phyloP scores from a whole-genome alignment of 805 yeast genomes.

The Hanseniaspora lachancei region DNA sequence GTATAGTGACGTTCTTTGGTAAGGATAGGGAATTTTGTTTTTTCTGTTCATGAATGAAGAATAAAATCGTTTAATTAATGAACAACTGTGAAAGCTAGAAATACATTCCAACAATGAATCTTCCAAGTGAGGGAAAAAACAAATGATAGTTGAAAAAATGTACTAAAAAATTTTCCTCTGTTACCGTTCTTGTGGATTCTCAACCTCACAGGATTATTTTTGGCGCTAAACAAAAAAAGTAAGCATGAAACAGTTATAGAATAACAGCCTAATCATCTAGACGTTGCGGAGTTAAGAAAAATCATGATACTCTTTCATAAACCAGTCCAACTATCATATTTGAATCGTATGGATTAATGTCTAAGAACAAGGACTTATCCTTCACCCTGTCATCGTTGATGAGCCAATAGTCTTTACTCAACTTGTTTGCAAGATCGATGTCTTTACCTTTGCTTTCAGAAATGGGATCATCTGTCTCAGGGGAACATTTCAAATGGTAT shows the following conservation, averaged over 20 bases:
- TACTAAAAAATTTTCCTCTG: too few relatives aligned
- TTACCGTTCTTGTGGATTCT: too few relatives aligned
- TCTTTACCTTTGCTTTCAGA: not conserved
- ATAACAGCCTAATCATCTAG: too few relatives aligned
- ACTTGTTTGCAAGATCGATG: not conserved
- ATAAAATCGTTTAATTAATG: too few relatives aligned
- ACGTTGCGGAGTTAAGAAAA: not conserved
- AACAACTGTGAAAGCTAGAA: too few relatives aligned
- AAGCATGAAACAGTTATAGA: too few relatives aligned
- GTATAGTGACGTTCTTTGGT: not conserved
- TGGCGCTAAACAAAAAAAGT: too few relatives aligned
- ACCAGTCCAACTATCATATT: slow-evolving; percentile 7
- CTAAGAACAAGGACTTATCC: not conserved
- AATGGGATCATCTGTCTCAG: not conserved
- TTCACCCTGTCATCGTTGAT: slow-evolving; percentile 3
- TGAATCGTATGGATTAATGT: not conserved
- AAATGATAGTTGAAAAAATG: too few relatives aligned
- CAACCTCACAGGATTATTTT: too few relatives aligned
- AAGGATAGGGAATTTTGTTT: not conserved
- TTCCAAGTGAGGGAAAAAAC: too few relatives aligned
- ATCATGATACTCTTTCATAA: not conserved
- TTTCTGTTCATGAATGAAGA: too few relatives aligned
- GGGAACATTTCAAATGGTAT: not conserved
- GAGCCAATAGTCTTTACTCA: slow-evolving; percentile 1
- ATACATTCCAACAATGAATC: too few relatives aligned